These are phyloP conservation scores for Diplocarpon mali DNA, from an alignment of 2,329 filamentous ascomycete species.

Conservation along the genomic window DNA sequence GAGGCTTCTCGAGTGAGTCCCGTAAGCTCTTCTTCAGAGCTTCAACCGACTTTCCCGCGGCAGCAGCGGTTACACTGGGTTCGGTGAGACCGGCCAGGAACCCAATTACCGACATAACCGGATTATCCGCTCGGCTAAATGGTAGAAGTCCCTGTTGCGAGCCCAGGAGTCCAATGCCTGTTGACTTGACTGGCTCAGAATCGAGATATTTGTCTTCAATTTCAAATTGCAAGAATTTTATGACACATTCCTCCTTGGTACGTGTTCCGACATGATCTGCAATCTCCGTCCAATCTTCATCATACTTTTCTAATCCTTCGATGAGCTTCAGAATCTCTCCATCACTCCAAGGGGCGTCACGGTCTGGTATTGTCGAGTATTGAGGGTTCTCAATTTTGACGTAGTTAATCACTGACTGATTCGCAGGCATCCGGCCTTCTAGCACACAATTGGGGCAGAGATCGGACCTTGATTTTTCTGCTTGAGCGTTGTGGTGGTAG, in stretches of 20 bases:
- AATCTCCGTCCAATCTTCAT: constrained; percentile 92
- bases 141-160: constrained; percentile 71
- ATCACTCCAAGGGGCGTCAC: constrained; percentile 84
- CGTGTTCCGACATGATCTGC: constrained; percentile 85
- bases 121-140: constrained; percentile 88
- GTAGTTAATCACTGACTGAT: constrained; percentile 71
- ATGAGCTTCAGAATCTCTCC: constrained; percentile 80
- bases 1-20: constrained; percentile 60
- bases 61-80: constrained; percentile 79
- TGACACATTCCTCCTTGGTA: constrained; percentile 88
- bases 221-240: constrained; percentile 91
- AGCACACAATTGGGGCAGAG: constrained; percentile 86
- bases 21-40: constrained; percentile 74
- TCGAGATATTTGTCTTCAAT: constrained; percentile 97
- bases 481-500: constrained; percentile 59
- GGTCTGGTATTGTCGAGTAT: constrained; percentile 67
- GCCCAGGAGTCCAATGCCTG: constrained; percentile 55
- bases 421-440: constrained; percentile 71
- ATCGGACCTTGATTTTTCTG: constrained; percentile 59
- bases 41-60: constrained; percentile 77
- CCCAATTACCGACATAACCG: constrained; percentile 89
- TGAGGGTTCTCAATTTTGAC: constrained; percentile 80
- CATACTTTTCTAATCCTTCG: constrained; percentile 83
- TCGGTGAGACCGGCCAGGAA: constrained; percentile 89
- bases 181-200: constrained; percentile 49